Base-by-base conservation (phyloP, 345 rosid species). In the Syzygium oleosum region DNA sequence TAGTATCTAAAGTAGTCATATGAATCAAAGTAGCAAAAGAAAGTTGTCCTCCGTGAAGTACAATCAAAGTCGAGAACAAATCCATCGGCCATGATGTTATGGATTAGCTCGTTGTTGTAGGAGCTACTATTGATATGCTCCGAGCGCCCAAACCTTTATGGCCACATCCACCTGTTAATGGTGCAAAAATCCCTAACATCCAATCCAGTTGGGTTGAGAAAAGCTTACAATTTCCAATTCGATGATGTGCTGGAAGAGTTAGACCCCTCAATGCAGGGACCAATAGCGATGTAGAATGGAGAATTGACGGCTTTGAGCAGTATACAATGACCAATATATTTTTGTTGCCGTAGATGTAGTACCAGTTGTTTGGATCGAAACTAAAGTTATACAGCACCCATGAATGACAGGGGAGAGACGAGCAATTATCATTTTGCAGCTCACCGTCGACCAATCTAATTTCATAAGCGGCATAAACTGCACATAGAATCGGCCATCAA, bases 381-480 rank as follows among this genome's bases (percentile, higher is more conserved):
- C 4, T 21, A 16, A 1, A 49, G 51, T 7, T 49, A 49, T 49
- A 49, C 11, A 4, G 2, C 11, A 9, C 25, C 63, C 63, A 58
- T 11, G 63, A 25, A 25, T 10, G 29, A 58, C 2, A 21, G 21
- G 77, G 38, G 41, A 63, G 77, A 63, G 77, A 63, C 16, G 11
- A 14, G 77, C 11, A 63, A 1, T 63, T 29, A 29, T 29, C 11
- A 22, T 63, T 63, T 29, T 63, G 77, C 1, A 63, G 0, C 21
- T 11, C 21, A 16, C 7, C 41, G 0, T 63, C 2, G 21, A 63
- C 77, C 7, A 29, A 63, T 16, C 8, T 63, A 7, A 63, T 63
- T 63, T 1, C 9, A 0, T 0, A 0, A 4, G 1, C 3, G 11
- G 41, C 6, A 63, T 63, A 63, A 31, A 63, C 0, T 63, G 41